A percentile compares a stretch with the other conserved stretches of the same genome.
Conservation (phyloP, 1,284 basidiomycete species). For the Cutaneotrichosporon sp. region DNA sequence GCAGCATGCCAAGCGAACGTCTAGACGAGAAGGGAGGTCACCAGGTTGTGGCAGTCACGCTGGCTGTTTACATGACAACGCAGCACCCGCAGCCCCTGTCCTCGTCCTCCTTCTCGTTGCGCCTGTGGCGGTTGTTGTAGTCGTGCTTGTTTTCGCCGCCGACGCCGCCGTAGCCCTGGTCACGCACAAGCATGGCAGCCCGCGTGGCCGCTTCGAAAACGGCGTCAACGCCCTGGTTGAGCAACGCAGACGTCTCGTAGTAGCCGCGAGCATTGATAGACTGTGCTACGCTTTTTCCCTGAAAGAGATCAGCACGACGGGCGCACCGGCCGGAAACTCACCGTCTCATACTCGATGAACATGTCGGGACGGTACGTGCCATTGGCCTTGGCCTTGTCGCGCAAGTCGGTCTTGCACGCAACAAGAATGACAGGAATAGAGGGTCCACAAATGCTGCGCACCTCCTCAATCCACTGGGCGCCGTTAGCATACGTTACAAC, state of each 20-base stretch:
- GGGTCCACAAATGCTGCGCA: constrained; percentile 78
- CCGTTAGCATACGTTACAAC: constrained; percentile 13
- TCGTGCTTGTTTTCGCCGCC: constrained; percentile 23
- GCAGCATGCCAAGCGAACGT: too few species aligned
- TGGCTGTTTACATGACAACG: not conserved
- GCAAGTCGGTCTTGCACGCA: constrained; percentile 50
- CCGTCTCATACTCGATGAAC: constrained; percentile 48
- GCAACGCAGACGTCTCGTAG: constrained; percentile 86
- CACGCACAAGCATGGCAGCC: constrained; percentile 87
- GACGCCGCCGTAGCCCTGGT: constrained; percentile 54
- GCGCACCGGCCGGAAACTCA: constrained; percentile 21
- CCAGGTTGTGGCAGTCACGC: too few species aligned
- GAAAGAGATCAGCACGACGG: not conserved
- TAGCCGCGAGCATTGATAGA: constrained; percentile 82
- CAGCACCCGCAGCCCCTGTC: constrained; percentile 13
- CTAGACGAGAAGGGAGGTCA: too few species aligned
- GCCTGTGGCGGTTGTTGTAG: not conserved
- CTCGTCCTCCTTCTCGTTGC: constrained; percentile 8
- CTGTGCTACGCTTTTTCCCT: constrained; percentile 71
- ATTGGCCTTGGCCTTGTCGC: constrained; percentile 51
- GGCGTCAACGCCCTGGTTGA: constrained; percentile 88
- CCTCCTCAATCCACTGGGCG: constrained; percentile 92
- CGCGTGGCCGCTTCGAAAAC: constrained; percentile 92
- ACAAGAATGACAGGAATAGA: constrained; percentile 54
- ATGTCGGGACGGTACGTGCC: constrained; percentile 42